These are phyloP conservation scores for Tephrocybe sp. DNA, from an alignment of 768 basidiomycete species.

Conservation along the genomic window DNA sequence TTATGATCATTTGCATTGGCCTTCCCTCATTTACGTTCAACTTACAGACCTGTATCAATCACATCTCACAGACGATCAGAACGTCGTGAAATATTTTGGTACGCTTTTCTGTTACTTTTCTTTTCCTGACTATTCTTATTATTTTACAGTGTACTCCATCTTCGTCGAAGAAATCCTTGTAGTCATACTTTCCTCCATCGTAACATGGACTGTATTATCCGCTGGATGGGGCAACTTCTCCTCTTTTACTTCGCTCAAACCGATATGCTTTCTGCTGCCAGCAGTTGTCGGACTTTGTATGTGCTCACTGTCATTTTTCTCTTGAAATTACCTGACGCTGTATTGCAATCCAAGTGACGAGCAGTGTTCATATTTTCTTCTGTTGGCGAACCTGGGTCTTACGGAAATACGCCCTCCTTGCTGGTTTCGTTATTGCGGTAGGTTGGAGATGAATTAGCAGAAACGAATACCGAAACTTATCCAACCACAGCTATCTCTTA, in stretches of 20 bases:
- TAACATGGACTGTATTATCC: conserved; percentile 18
- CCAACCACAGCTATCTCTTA: conserved; percentile 6
- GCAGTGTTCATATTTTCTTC: conserved; percentile 18
- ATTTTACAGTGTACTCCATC: conserved; percentile 11
- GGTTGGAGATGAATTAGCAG: not conserved
- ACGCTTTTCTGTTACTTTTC: not conserved
- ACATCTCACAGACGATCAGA: conserved; percentile 1
- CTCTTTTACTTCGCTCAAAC: conserved; percentile 6
- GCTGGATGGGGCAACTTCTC: conserved; percentile 19
- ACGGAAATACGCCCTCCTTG: conserved; percentile 9
- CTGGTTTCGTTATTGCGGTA: conserved; percentile 8
- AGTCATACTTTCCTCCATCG: conserved; percentile 18
- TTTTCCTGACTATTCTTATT: not conserved
- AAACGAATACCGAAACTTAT: not conserved
- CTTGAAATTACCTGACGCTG: not conserved
- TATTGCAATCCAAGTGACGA: conserved; percentile 1
- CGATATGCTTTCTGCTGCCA: conserved; percentile 15
- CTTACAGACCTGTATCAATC: conserved; percentile 8
- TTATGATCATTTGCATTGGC: not conserved
- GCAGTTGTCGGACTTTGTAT: conserved; percentile 17
- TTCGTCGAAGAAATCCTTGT: conserved; percentile 17
- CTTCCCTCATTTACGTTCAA: no score
- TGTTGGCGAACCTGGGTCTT: conserved; percentile 22
- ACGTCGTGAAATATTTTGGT: conserved; percentile 10
- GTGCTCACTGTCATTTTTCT: not conserved